Base-by-base conservation (phyloP, 495 filamentous ascomycete genomes). In the Cercophora samala region DNA sequence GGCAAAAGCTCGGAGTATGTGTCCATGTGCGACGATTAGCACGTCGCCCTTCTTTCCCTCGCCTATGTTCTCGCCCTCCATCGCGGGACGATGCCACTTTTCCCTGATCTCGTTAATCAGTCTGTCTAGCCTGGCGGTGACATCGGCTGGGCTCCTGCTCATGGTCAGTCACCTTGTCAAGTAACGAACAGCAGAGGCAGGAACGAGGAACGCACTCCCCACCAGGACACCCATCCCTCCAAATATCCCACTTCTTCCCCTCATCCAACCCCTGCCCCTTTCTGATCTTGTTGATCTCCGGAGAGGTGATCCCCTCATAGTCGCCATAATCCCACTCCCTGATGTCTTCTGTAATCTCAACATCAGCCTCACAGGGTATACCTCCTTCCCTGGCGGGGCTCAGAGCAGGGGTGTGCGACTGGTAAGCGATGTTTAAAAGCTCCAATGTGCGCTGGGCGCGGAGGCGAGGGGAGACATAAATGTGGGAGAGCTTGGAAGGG, bases 301-400 rank as follows among this genome's bases (percentile, higher is more conserved):
- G 76, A 64, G 85, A 89, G 6, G 91, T 96, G 75, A 96, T 86
- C 2, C 95, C 95, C 75, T 99, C 95, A 74, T 98, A 99, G 68
- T 90, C 87, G 13, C 95, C 95, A 71, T 99, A 99, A 78, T 96
- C 92, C 60, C 94, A 99, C 75, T 99, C 94, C 15, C 90, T 84
- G 26, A 97, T 87, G 60, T 90, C 87, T 66, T 93, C 86, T 0
- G 91, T 92, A 54, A 95, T 79, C 69, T 89, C 77, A 1, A 96
- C 85, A 18, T 77, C 73, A 11, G 84, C 84, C 5, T 78, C 59
- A 59, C 82, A 85, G 3, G 76, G 68, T 9, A 46, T 13, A 3
- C 72, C 68, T n/a, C 75, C 72, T 2, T 74, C 66, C 22, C 65
- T 68, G 4, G 29, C 26, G 5, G 70, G 71, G 18, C 72, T 73